These are phyloP conservation scores for Xylariaceae sp. DNA, from an alignment of 2,329 filamentous ascomycete species.

Conservation along the genomic window DNA sequence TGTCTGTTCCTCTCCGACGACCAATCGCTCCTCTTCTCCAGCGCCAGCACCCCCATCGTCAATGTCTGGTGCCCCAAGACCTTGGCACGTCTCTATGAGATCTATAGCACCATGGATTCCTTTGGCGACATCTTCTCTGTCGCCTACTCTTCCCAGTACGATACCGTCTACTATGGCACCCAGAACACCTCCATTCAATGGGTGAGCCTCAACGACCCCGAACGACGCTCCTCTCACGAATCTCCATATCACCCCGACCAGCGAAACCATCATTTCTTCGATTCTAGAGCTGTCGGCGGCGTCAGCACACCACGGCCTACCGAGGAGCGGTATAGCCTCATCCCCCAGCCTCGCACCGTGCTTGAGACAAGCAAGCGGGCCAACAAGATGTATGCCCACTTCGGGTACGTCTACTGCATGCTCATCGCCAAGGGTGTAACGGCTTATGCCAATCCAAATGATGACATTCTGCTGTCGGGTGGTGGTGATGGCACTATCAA, in stretches of 20 bases:
- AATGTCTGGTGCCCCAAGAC: constrained; percentile 85
- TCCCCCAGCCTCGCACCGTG: constrained; percentile 51
- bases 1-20: constrained; percentile 77
- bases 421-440: constrained; percentile 69
- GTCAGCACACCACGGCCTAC: constrained; percentile 70
- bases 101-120: constrained; percentile 89
- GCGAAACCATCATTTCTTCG: constrained; percentile 85
- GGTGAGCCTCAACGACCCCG: constrained; percentile 69
- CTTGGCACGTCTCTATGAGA: constrained; percentile 75
- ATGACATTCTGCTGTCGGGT: constrained; percentile 83
- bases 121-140: constrained; percentile 93
- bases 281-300: constrained; percentile 82
- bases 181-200: constrained; percentile 96
- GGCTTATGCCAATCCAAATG: constrained; percentile 63
- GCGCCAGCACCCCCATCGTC: constrained; percentile 87
- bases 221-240: constrained; percentile 55
- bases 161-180: constrained; percentile 85
- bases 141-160: constrained; percentile 74
- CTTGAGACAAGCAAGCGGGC: constrained; percentile 79
- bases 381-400: constrained; percentile 86
- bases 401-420: constrained; percentile 97
- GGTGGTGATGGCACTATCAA: constrained; percentile 94
- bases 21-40: constrained; percentile 77
- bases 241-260: constrained; percentile 69
- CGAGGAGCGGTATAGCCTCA: constrained; percentile 53